Evolutionary conservation across 805 yeast species (phyloP).

Genomic region (Komagataella ulmi): DNA sequence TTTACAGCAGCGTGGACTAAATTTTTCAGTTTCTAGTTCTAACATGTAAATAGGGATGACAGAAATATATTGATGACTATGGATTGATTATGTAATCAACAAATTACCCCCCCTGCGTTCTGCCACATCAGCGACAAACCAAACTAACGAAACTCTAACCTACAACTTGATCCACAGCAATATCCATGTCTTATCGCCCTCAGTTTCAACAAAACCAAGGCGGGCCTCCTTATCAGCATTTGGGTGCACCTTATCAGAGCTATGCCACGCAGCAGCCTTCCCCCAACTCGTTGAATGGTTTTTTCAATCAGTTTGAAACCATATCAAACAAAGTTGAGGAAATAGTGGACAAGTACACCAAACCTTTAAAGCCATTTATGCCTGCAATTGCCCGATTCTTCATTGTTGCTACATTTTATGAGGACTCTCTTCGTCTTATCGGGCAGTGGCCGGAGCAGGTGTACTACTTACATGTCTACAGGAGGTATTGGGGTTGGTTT

Average conservation of each 20-base stretch:
- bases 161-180: background rate
- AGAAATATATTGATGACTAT: background rate
- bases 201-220: background rate
- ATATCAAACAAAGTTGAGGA: slow-evolving; percentile 30
- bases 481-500: slow-evolving; percentile 67
- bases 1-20: slow-evolving; percentile 24
- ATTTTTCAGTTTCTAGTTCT: background rate
- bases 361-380: slow-evolving; percentile 54
- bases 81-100: background rate
- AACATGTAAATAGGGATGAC: background rate
- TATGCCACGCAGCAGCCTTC: background rate
- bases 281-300: background rate
- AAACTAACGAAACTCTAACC: background rate
- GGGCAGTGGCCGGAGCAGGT: slow-evolving; percentile 90
- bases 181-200: background rate
- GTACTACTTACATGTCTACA: slow-evolving; percentile 65
- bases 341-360: slow-evolving; percentile 32
- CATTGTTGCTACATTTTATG: slow-evolving; percentile 88
- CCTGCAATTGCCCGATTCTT: slow-evolving; percentile 83
- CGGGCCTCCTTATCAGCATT: background rate
- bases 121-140: background rate
- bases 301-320: background rate
- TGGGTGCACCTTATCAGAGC: background rate
- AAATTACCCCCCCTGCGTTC: background rate
- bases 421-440: slow-evolving; percentile 73